A percentile compares a stretch with the other conserved stretches of the same genome.
Conservation (phyloP, 257 asterid species). For the Paulownia fortunei region DNA sequence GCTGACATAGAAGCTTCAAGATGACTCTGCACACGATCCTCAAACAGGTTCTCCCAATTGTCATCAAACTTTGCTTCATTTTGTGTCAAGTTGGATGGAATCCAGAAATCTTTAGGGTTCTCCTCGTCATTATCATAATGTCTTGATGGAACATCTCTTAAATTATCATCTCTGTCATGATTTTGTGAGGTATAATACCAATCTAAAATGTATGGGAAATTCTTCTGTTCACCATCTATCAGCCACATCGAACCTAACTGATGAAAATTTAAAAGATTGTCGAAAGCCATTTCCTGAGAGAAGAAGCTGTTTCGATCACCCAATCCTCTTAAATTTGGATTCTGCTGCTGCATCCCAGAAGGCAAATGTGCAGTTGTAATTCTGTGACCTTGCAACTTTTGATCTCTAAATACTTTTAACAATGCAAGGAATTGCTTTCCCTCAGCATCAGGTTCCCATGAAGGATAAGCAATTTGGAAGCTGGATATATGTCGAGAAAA, state of each 20-base stretch:
- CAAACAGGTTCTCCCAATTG: slow-evolving; percentile 58
- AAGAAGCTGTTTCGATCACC: slow-evolving; percentile 48
- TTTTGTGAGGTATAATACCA: slow-evolving; percentile 77
- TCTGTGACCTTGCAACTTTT: slow-evolving; percentile 60
- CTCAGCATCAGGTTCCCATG: slow-evolving; percentile 77
- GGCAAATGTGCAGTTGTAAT: slow-evolving; percentile 36
- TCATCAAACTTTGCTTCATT: slow-evolving; percentile 34
- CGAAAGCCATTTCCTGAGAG: slow-evolving; percentile 45
- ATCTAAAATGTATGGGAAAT: slow-evolving; percentile 80
- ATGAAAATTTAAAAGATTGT: slow-evolving; percentile 42
- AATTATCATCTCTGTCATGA: slow-evolving; percentile 44
- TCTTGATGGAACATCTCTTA: slow-evolving; percentile 37
- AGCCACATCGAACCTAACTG: slow-evolving; percentile 70
- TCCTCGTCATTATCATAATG: slow-evolving; percentile 39
- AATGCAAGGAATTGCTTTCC: slow-evolving; percentile 81
- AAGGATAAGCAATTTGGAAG: slow-evolving; percentile 76
- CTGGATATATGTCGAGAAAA: slow-evolving; percentile 60
- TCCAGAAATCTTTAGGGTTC: slow-evolving; percentile 46
- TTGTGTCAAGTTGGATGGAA: slow-evolving; percentile 40
- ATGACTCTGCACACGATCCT: slow-evolving; percentile 52
- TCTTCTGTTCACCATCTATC: slow-evolving; percentile 62
- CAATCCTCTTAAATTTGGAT: slow-evolving; percentile 43
- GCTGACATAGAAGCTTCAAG: slow-evolving; percentile 78
- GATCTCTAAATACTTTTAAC: slow-evolving; percentile 70
- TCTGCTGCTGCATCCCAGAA: slow-evolving; percentile 47